A percentile compares a stretch with the other conserved stretches of the same genome.
Evolutionary conservation across 768 basidiomycete species (phyloP).

Genomic region (Leccinum variicolor): DNA sequence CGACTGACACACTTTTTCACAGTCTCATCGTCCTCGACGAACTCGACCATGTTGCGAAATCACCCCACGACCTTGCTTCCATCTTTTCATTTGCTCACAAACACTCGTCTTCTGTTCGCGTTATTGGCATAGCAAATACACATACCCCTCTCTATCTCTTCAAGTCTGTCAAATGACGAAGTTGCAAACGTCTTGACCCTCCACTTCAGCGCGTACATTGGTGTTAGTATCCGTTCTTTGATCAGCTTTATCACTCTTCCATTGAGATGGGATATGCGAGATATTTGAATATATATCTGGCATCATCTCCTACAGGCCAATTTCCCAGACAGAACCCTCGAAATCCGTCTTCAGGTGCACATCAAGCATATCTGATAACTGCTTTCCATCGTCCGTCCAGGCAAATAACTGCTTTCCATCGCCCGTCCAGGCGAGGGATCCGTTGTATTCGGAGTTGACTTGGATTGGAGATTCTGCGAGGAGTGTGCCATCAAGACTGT

Average conservation of each 20-base stretch:
- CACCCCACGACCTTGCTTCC: conserved; percentile 51
- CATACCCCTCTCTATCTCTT: conserved; percentile 71
- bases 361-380: too few species aligned
- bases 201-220: conserved; percentile 75
- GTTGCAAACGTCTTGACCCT: conserved; percentile 54
- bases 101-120: conserved; percentile 50
- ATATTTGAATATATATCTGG: too few species aligned
- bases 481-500: too few species aligned
- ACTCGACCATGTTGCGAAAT: conserved; percentile 75
- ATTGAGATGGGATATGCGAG: background rate
- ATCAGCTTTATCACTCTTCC: too few species aligned
- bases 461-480: too few species aligned
- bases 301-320: too few species aligned
- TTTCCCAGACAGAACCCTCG: too few species aligned
- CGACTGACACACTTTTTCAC: conserved; percentile 12
- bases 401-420: too few species aligned
- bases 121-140: conserved; percentile 87
- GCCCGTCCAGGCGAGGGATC: too few species aligned
- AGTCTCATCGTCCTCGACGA: conserved; percentile 85
- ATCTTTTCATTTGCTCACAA: conserved; percentile 68
- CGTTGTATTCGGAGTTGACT: too few species aligned
- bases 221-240: background rate
- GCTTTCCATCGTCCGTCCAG: too few species aligned
- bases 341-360: too few species aligned
- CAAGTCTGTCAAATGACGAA: conserved; percentile 34